Conservation (phyloP, 345 rosid species). For the Gossypium thurberi region DNA sequence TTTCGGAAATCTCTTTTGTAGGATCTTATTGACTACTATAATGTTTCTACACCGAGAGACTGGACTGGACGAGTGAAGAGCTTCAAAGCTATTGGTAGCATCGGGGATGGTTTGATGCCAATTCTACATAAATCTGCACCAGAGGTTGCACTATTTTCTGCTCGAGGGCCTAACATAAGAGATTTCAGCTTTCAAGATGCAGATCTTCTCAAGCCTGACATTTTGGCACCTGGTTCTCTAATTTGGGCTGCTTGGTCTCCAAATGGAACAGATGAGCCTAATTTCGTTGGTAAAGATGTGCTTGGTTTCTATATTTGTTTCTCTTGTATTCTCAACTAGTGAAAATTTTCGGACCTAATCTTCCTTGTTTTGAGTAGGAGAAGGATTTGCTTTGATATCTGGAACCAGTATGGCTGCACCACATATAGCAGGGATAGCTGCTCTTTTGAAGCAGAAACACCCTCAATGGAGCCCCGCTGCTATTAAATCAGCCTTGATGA, state of each 20-base stretch:
- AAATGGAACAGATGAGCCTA: slow-evolving; percentile 95
- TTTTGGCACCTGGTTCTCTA: slow-evolving; percentile 91
- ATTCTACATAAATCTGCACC: slow-evolving; percentile 97
- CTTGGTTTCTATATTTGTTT: slow-evolving; percentile 1
- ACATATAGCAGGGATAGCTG: slow-evolving; percentile 97
- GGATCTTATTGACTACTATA: slow-evolving; percentile 96
- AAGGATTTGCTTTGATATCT: slow-evolving; percentile 89
- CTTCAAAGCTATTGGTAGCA: slow-evolving; percentile 82
- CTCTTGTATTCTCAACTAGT: background rate
- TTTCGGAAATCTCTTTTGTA: slow-evolving; percentile 22
- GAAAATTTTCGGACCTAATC: background rate
- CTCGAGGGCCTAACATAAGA: slow-evolving; percentile 92
- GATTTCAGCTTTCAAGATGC: slow-evolving; percentile 96
- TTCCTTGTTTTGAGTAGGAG: slow-evolving; percentile 50
- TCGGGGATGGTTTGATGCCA: slow-evolving; percentile 91
- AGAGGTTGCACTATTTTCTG: slow-evolving; percentile 90
- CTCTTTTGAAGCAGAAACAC: slow-evolving; percentile 92
- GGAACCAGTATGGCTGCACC: slow-evolving; percentile 99
- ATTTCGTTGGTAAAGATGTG: slow-evolving; percentile 57
- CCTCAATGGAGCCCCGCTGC: slow-evolving; percentile 98
- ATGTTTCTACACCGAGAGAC: slow-evolving; percentile 80
- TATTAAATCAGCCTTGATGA: slow-evolving; percentile 92
- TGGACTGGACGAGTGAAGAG: slow-evolving; percentile 92
- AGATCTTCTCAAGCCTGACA: slow-evolving; percentile 98
- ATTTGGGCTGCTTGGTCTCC: slow-evolving; percentile 99